Evolutionary conservation across 2,329 filamentous ascomycete species (phyloP).

Genomic region (Fusarium subtropicale): DNA sequence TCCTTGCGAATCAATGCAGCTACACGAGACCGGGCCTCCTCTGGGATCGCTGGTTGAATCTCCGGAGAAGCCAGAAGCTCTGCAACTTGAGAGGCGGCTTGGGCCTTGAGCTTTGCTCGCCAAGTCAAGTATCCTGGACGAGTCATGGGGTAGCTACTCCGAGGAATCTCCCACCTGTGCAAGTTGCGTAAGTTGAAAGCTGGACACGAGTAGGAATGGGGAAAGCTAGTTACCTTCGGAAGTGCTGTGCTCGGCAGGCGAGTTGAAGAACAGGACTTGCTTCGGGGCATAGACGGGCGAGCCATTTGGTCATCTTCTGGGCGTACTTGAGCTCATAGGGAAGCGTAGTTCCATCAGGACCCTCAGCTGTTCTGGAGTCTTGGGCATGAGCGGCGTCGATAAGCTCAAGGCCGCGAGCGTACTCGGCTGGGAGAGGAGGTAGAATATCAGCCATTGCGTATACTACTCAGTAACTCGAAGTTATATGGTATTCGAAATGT

Average conservation of each 20-base stretch:
- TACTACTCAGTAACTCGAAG: neutral
- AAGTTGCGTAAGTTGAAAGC: neutral
- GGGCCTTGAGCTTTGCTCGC: conserved; percentile 78
- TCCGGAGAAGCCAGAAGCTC: conserved; percentile 60
- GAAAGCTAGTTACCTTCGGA: conserved; percentile 66
- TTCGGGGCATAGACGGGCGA: conserved; percentile 67
- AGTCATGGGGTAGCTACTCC: conserved; percentile 78
- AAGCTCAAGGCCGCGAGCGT: conserved; percentile 66
- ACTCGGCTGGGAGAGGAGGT: conserved; percentile 55
- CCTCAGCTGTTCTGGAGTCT: conserved; percentile 55
- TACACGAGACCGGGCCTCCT: conserved; percentile 69
- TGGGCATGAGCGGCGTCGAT: conserved; percentile 74
- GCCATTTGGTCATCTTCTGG: conserved; percentile 80
- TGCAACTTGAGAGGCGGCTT: conserved; percentile 66
- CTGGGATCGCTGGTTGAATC: conserved; percentile 54
- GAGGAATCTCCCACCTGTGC: conserved; percentile 80
- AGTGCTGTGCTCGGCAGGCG: conserved; percentile 86
- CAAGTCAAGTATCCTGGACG: conserved; percentile 83
- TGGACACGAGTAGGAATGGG: neutral
- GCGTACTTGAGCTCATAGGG: conserved; percentile 89
- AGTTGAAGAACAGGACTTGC: conserved; percentile 76
- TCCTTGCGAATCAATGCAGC: conserved; percentile 84
- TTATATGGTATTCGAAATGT: neutral
- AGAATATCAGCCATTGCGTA: conserved; percentile 39
- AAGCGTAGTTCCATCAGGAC: conserved; percentile 57